These are phyloP conservation scores for Amesomyces nigricolor DNA, from an alignment of 2,329 filamentous ascomycete genomes.

Conservation along the genomic window DNA sequence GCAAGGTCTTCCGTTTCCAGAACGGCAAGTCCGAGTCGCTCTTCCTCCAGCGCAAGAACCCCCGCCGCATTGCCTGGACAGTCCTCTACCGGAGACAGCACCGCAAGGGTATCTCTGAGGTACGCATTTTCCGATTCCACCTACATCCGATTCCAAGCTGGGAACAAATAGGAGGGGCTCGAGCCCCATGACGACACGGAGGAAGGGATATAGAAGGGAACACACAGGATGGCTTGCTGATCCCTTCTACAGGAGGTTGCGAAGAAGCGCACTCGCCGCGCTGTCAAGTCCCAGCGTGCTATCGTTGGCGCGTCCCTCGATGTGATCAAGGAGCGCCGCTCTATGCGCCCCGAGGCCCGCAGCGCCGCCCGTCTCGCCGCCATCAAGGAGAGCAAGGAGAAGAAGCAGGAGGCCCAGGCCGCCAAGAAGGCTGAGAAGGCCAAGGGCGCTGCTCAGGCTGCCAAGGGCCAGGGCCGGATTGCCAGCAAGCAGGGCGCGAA, in stretches of 20 bases:
- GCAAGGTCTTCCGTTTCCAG: constrained; percentile 99
- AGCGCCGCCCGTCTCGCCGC: constrained; percentile 81
- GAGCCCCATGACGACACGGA: constrained; percentile 6
- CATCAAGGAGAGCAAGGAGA: constrained; percentile 98
- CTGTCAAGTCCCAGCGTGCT: constrained; percentile 97
- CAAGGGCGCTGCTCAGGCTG: constrained; percentile 69
- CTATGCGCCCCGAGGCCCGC: constrained; percentile 91
- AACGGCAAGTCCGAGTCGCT: constrained; percentile 99
- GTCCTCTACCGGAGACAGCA: constrained; percentile 97
- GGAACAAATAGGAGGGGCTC: neutral
- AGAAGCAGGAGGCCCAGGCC: constrained; percentile 81
- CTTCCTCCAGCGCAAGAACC: constrained; percentile 99
- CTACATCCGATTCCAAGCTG: neutral
- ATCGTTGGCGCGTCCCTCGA: constrained; percentile 99
- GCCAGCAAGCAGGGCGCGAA: constrained; percentile 96
- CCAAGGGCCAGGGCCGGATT: constrained; percentile 71
- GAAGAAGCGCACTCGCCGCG: constrained; percentile 98
- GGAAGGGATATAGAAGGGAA: neutral
- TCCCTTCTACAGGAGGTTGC: constrained; percentile 76
- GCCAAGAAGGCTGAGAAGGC: constrained; percentile 99
- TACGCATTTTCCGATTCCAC: constrained; percentile 46
- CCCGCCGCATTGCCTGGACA: constrained; percentile 98
- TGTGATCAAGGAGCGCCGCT: constrained; percentile 98
- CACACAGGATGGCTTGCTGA: constrained; percentile 33
- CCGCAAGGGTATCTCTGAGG: constrained; percentile 99